These are phyloP conservation scores for Curvularia sp. DNA, from an alignment of 2,329 filamentous ascomycete species.

Conservation along the genomic window DNA sequence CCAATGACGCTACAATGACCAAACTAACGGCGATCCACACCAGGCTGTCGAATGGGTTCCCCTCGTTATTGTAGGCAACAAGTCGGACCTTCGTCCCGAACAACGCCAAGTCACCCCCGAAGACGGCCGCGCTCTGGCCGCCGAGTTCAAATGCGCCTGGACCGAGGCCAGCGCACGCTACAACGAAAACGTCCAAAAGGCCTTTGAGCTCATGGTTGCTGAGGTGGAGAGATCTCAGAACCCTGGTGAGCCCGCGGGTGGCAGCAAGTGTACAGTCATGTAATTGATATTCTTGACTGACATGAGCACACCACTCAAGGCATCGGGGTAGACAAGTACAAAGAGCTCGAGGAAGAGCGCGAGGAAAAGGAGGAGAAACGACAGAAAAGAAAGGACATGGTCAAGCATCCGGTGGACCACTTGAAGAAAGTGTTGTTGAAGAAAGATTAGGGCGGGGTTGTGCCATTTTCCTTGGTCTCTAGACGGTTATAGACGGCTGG, in stretches of 20 bases:
- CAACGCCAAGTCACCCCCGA: constrained; percentile 89
- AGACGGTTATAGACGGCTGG: constrained; percentile 32
- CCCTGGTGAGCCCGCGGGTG: constrained; percentile 80
- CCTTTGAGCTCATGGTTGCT: constrained; percentile 91
- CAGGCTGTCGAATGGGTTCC: constrained; percentile 92
- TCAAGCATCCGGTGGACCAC: constrained; percentile 7
- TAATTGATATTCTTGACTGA: constrained; percentile 55
- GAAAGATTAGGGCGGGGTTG: constrained; percentile 3
- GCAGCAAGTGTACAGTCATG: constrained; percentile 86
- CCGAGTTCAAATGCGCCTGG: constrained; percentile 90
- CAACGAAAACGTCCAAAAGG: constrained; percentile 90
- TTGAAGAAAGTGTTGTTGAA: constrained; percentile 4
- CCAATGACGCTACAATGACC: no score
- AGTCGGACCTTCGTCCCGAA: constrained; percentile 90
- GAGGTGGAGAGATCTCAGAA: constrained; percentile 96
- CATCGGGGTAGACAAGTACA: constrained; percentile 11
- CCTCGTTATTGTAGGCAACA: constrained; percentile 95
- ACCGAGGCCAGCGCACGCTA: constrained; percentile 94
- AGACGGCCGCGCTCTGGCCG: constrained; percentile 82
- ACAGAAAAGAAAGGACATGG: background rate
- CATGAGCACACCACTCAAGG: constrained; percentile 20
- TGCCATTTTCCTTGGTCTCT: constrained; percentile 11
- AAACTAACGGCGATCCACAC: constrained; percentile 16
- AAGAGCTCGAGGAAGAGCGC: constrained; percentile 2
- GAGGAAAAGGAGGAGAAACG: constrained; percentile 13